Evolutionary conservation across 352 stramenopile species (phyloP).

Genomic region (Plasmopara muralis): DNA sequence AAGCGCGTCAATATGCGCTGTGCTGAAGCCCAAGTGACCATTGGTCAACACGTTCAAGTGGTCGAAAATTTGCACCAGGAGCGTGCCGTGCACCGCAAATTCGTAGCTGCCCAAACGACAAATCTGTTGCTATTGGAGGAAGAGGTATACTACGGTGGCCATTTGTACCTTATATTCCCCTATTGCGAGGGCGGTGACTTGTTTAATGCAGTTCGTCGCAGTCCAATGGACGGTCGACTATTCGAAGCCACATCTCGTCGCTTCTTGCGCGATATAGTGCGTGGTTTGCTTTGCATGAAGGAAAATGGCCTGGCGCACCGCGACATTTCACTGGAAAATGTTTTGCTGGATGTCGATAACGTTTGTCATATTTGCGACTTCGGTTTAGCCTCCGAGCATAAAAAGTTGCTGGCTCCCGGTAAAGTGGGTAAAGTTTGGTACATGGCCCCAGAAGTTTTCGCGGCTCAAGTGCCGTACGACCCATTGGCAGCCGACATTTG

Average conservation of each 20-base stretch:
- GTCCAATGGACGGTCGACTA: slow-evolving; percentile 24
- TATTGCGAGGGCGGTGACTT: slow-evolving; percentile 49
- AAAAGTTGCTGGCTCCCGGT: slow-evolving; percentile 19
- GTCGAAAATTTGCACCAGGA: slow-evolving; percentile 47
- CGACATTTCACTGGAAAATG: slow-evolving; percentile 61
- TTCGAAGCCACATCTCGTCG: slow-evolving; percentile 26
- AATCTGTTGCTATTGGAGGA: slow-evolving; percentile 47
- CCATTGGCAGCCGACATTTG: slow-evolving; percentile 45
- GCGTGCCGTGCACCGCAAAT: slow-evolving; percentile 35
- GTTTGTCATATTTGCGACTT: slow-evolving; percentile 53
- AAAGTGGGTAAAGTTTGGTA: slow-evolving; percentile 60
- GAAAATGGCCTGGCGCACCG: slow-evolving; percentile 44
- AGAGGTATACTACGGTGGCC: slow-evolving; percentile 32
- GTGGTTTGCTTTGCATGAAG: slow-evolving; percentile 31
- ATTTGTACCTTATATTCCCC: slow-evolving; percentile 47
- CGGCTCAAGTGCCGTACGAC: slow-evolving; percentile 33
- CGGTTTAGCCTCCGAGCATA: slow-evolving; percentile 28
- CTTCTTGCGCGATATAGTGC: slow-evolving; percentile 35
- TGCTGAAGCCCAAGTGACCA: slow-evolving; percentile 29
- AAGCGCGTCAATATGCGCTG: slow-evolving; percentile 41
- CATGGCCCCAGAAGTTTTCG: slow-evolving; percentile 60
- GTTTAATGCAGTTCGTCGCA: slow-evolving; percentile 43
- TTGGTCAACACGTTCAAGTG: slow-evolving; percentile 31
- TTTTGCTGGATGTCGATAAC: slow-evolving; percentile 35
- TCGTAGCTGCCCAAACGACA: slow-evolving; percentile 22